Conservation (phyloP, 257 asterid genomes). For the Fraxinus excelsior region DNA sequence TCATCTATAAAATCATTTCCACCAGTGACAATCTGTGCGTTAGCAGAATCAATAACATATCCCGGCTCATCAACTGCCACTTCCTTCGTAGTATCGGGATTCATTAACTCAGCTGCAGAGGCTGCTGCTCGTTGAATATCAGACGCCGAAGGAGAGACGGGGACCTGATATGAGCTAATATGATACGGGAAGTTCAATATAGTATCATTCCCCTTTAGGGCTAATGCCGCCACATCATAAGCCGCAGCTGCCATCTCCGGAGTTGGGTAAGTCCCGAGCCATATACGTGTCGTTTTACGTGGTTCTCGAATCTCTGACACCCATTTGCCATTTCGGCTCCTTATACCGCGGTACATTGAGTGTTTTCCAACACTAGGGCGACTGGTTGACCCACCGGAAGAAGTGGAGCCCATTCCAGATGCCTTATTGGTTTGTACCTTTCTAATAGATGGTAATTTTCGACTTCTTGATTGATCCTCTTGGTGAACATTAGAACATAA, state of each 20-base stretch:
- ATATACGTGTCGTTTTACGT: slow-evolving; percentile 45
- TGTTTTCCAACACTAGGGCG: slow-evolving; percentile 38
- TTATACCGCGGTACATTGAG: slow-evolving; percentile 47
- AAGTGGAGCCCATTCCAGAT: neutral
- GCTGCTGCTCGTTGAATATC: slow-evolving; percentile 57
- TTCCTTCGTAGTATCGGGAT: slow-evolving; percentile 8
- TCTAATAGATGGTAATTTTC: slow-evolving; percentile 36
- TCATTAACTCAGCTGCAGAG: slow-evolving; percentile 49
- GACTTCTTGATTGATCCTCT: neutral
- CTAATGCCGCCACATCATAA: slow-evolving; percentile 48
- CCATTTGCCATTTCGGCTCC: slow-evolving; percentile 59
- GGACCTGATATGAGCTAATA: slow-evolving; percentile 36
- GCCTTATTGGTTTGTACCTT: slow-evolving; percentile 26
- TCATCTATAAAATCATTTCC: slow-evolving; percentile 38
- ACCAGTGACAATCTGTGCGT: neutral
- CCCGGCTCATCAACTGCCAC: neutral
- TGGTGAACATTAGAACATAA: neutral
- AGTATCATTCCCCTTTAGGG: slow-evolving; percentile 38
- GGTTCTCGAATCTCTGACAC: slow-evolving; percentile 57
- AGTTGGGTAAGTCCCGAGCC: slow-evolving; percentile 50
- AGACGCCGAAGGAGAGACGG: slow-evolving; percentile 41
- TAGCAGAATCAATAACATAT: neutral
- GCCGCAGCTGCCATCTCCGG: slow-evolving; percentile 60
- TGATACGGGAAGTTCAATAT: slow-evolving; percentile 48
- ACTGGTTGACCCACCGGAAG: neutral